A percentile compares a stretch with the other conserved stretches of the same genome.
Evolutionary conservation across 345 rosid species (phyloP).

Genomic region (Salix koriyanagi): DNA sequence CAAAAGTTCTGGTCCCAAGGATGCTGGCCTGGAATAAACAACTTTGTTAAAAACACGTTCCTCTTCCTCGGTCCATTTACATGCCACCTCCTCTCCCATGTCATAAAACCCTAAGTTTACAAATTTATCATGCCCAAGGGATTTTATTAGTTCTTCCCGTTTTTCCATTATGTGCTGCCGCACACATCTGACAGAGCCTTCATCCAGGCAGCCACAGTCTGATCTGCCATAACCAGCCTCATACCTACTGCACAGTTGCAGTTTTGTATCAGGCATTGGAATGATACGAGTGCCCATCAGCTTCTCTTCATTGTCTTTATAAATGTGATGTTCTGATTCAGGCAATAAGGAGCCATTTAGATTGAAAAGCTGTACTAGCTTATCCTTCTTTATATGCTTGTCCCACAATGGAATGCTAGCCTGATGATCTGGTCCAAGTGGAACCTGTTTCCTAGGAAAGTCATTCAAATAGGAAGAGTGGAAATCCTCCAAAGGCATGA

Average conservation of each 20-base stretch:
- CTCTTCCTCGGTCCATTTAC: constrained; percentile 58
- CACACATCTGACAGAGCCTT: constrained; percentile 57
- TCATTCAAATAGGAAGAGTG: constrained; percentile 1
- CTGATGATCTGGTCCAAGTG: constrained; percentile 26
- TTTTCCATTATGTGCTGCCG: constrained; percentile 56
- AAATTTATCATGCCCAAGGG: constrained; percentile 51
- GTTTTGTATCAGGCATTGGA: constrained; percentile 2
- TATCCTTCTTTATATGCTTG: constrained; percentile 13
- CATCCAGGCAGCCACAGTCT: constrained; percentile 57
- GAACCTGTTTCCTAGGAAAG: constrained; percentile 18
- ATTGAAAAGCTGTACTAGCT: constrained; percentile 7
- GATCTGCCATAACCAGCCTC: constrained; percentile 23
- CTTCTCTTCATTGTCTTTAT: constrained; percentile 2
- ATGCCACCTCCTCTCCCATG: constrained; percentile 66
- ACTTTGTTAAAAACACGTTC: constrained; percentile 50
- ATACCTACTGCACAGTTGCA: background rate
- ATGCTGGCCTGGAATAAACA: constrained; percentile 56
- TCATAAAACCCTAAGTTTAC: constrained; percentile 51
- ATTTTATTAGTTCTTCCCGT: constrained; percentile 38
- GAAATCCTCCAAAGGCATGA: background rate
- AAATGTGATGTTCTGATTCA: background rate
- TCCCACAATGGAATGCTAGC: constrained; percentile 18
- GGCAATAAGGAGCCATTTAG: constrained; percentile 3
- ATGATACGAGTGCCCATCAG: constrained; percentile 14
- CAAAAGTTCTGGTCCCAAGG: constrained; percentile 58